These are phyloP conservation scores for Pelargonium myrrhifolium DNA, from an alignment of 441 rosid species.

Conservation along the genomic window DNA sequence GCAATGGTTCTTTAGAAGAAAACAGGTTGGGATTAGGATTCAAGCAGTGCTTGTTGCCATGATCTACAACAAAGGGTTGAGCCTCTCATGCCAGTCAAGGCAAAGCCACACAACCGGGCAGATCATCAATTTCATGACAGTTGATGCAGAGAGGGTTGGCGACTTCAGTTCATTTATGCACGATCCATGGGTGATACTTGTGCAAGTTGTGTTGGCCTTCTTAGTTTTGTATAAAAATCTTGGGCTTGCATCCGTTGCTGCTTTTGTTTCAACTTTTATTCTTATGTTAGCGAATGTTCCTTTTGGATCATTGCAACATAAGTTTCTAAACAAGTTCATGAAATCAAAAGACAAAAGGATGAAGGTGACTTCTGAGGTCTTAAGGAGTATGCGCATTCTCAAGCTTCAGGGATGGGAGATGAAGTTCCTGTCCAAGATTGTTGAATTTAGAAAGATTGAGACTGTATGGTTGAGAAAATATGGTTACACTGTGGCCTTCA, in stretches of 20 bases:
- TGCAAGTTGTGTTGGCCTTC: constrained; percentile 46
- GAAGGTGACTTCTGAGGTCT: constrained; percentile 50
- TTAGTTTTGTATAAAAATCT: constrained; percentile 46
- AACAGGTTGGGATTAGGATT: constrained; percentile 38
- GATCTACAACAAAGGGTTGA: constrained; percentile 52
- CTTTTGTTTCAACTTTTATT: constrained; percentile 35
- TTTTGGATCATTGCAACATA: constrained; percentile 38
- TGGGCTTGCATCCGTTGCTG: constrained; percentile 42
- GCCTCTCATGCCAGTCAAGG: constrained; percentile 41
- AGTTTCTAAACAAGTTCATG: constrained; percentile 48
- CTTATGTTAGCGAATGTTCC: constrained; percentile 50
- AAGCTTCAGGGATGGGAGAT: constrained; percentile 75
- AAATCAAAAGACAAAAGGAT: constrained; percentile 49
- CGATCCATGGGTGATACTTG: constrained; percentile 40
- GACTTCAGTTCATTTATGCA: constrained; percentile 43
- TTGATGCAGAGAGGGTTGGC: constrained; percentile 55
- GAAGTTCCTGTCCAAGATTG: constrained; percentile 49
- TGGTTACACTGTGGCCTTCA: constrained; percentile 30
- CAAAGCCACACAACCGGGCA: constrained; percentile 52
- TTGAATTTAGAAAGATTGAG: constrained; percentile 36
- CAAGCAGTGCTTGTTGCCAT: constrained; percentile 32
- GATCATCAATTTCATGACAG: constrained; percentile 54
- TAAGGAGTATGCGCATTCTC: constrained; percentile 56
- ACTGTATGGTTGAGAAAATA: constrained; percentile 44
- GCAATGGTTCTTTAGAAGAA: constrained; percentile 41